Base-by-base conservation (phyloP, 83 land plant species). In the Larix sibirica region DNA sequence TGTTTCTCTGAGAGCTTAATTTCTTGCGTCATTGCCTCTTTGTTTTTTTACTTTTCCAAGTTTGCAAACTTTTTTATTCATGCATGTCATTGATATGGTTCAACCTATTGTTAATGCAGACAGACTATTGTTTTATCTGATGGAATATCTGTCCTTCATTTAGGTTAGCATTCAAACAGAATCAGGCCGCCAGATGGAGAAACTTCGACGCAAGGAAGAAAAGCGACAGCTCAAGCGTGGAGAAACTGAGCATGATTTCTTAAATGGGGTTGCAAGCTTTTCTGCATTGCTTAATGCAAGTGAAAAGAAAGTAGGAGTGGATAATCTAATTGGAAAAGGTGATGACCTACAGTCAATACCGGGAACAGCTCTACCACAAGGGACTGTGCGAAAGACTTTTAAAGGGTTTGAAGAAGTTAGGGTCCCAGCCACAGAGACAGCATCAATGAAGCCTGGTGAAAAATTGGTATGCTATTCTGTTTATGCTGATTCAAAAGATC, bases 391-490 rank as follows among this genome's bases (percentile, higher is more conserved):
- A 79, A 91, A 90, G 67, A 87, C 88, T 83, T 89, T 80, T 54
- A 94, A 91, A 81, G 97, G 99, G 2, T 98, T 96, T 89, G 99
- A 98, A 84, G 99, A 98, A 87, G 97, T 98, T 3, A 88, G 82
- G 59, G 96, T 98, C 62, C 99, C 99, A n/a, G 90, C 99, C 59
- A 87, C 90, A 36, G 91, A 97, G 79, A 87, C 96, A 31, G 95
- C 99, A 33, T 84, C 89, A 81, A 85, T 96, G 92, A 93, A 89
- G 85, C 93, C 97, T 73, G 95, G 93, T n/a, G 99, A 98, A 71
- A 91, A 79, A 76, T 90, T 96, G 96, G 99, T 97, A 94, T 63
- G 84, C 24, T 36, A 20, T 44, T 63, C 66, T 21, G 24, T 44
- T 80, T 78, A 40, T 7, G n/a, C 28, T 78, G 56, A 50, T 12